phyloP scores from a whole-genome alignment of 2,329 filamentous ascomycete genomes.

The Geosmithia flava region DNA sequence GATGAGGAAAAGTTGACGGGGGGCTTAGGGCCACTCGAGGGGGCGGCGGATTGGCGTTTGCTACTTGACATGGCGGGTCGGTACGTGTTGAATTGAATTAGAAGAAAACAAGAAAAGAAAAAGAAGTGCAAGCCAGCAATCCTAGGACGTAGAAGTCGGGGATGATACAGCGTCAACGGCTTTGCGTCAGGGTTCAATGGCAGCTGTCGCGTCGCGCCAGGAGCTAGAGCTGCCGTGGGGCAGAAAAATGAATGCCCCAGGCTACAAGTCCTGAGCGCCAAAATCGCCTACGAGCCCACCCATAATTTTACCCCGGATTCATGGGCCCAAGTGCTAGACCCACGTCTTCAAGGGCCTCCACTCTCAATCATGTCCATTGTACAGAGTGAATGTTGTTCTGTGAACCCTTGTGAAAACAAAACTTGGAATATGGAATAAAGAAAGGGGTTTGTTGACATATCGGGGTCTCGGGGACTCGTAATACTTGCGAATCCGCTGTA shows the following conservation, averaged over 20 bases:
- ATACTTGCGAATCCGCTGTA: too few species aligned
- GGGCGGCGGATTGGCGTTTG: constrained; percentile 45
- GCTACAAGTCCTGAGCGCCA: not conserved
- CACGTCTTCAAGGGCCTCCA: not conserved
- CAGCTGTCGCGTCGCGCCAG: not conserved
- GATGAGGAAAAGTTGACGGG: constrained; percentile 49
- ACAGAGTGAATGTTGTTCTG: not conserved
- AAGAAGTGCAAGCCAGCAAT: too few species aligned
- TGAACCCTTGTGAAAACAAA: too few species aligned
- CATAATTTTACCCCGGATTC: not conserved
- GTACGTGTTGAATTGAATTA: not conserved
- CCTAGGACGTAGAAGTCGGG: not conserved
- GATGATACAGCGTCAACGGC: not conserved
- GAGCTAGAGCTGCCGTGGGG: not conserved
- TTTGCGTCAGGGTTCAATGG: not conserved
- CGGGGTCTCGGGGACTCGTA: too few species aligned
- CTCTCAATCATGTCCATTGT: not conserved
- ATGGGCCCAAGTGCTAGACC: not conserved
- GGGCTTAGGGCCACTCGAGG: constrained; percentile 43
- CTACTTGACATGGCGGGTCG: constrained; percentile 14
- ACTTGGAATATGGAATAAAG: too few species aligned
- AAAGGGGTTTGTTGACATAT: too few species aligned
- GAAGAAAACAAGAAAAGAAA: not conserved
- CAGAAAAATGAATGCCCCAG: not conserved
- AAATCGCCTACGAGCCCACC: not conserved